Base-by-base conservation (phyloP, 306 rosid species). In the Rosa multiflora region DNA sequence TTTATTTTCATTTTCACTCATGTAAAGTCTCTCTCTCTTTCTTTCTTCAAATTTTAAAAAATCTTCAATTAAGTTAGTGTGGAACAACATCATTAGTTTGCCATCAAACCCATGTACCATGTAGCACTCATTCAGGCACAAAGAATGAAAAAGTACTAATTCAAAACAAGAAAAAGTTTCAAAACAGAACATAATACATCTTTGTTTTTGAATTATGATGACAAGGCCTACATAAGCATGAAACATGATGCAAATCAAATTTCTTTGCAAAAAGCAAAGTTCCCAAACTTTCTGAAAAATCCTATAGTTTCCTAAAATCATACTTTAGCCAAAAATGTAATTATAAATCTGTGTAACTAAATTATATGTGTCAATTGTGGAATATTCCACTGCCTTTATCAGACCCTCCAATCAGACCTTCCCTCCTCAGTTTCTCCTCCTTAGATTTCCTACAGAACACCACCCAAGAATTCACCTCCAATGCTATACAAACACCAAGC, bases 381-480 rank as follows among this genome's bases (percentile, higher is more conserved):
- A 86, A 15, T 20, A 17, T 88, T 74, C 88, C 92, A 84, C 84
- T 87, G 17, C 88, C 91, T 76, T 95, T 93, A 56, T 95, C 92
- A 15, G 95, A 85, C 8, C 40, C 76, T 40, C 88, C 89, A 64
- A 89, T 84, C 23, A 96, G 43, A 17, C 98, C 98, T 13, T 96
- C 96, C 78, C 94, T 93, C 72, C 92, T 93, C 87, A 96, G 10
- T 78, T 89, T 91, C 76, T 91, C 94, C 73, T 96, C 99, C 82
- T 93, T 86, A 2, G 99, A 84, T 76, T 93, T 91, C 66, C 98
- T 87, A 62, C 98, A 96, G 40, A 96, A 96, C 1, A 96, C 63
- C 12, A 96, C 96, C 99, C 99, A 96, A 10, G 97, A 91, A 53
- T 96, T 96, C 68, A 96, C 99, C 87, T 93, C 99, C 91, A 93